phyloP scores from a whole-genome alignment of 495 filamentous ascomycete species.

The Penicillium diatomitis region DNA sequence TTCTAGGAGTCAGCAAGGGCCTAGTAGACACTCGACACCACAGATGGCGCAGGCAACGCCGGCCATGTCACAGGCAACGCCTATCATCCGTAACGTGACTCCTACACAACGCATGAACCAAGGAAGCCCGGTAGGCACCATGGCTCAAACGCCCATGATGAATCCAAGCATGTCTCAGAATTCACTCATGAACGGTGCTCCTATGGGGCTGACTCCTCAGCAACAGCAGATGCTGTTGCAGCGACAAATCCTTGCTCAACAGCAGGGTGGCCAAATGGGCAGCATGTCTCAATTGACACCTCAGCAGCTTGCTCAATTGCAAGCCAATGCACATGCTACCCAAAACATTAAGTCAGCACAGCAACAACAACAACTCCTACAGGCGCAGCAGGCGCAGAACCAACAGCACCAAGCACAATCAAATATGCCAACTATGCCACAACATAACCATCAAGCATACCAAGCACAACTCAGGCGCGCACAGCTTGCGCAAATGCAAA shows the following conservation, averaged over 20 bases:
- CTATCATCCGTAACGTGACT: slow-evolving; percentile 59
- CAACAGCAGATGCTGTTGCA: slow-evolving; percentile 37
- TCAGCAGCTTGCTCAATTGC: slow-evolving; percentile 37
- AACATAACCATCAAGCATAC: slow-evolving; percentile 38
- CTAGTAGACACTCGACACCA: slow-evolving; percentile 67
- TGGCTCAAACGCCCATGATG: slow-evolving; percentile 51
- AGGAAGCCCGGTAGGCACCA: slow-evolving; percentile 55
- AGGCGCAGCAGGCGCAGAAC: slow-evolving; percentile 33
- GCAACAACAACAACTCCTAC: slow-evolving; percentile 26
- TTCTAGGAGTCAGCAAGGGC: slow-evolving; percentile 71
- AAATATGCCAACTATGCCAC: slow-evolving; percentile 28
- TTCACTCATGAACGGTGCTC: slow-evolving; percentile 30
- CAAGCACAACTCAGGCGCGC: slow-evolving; percentile 35
- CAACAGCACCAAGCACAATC: slow-evolving; percentile 25
- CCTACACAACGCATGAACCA: slow-evolving; percentile 65
- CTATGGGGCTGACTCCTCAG: slow-evolving; percentile 25
- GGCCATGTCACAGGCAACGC: slow-evolving; percentile 62
- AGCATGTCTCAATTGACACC: slow-evolving; percentile 34
- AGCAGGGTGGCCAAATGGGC: slow-evolving; percentile 28
- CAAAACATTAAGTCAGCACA: slow-evolving; percentile 42
- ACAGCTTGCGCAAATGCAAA: slow-evolving; percentile 34
- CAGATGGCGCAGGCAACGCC: slow-evolving; percentile 73
- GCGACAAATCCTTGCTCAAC: slow-evolving; percentile 41
- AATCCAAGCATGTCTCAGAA: slow-evolving; percentile 41
- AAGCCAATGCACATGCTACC: slow-evolving; percentile 41